These are phyloP conservation scores for Paramecium sexaurelia DNA, from an alignment of 73 alveolate genomes.

Conservation along the genomic window DNA sequence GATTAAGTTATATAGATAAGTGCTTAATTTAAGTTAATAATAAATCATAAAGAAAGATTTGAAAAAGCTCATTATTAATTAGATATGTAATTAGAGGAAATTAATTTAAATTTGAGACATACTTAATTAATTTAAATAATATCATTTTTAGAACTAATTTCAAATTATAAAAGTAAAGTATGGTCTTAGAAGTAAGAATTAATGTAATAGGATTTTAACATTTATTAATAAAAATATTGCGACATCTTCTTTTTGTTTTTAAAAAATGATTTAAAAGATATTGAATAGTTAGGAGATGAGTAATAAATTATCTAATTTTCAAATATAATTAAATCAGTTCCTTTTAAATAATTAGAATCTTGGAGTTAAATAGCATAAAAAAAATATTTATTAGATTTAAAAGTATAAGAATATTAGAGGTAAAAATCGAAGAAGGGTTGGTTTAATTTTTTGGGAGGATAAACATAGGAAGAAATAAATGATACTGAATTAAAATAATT, in stretches of 20 bases:
- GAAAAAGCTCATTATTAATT: conserved; percentile 11
- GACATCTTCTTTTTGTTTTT: not conserved
- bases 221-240: not conserved
- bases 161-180: not conserved
- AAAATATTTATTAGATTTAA: not conserved
- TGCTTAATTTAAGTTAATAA: conserved; percentile 5
- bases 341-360: not conserved
- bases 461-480: not conserved
- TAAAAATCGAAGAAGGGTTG: conserved; percentile 35
- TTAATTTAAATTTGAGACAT: conserved; percentile 4
- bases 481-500: conserved; percentile 1
- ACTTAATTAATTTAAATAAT: not conserved
- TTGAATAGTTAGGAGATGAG: not conserved
- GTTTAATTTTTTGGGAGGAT: conserved; percentile 2
- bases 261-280: not conserved
- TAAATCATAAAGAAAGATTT: conserved; percentile 4
- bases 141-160: not conserved
- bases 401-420: not conserved
- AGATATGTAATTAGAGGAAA: not conserved
- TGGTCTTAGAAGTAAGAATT: conserved; percentile 1
- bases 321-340: not conserved
- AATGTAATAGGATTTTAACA: not conserved
- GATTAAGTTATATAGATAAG: conserved; percentile 28
- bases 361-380: conserved; percentile 24
- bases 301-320: not conserved